A percentile compares a stretch with the other conserved stretches of the same genome.
Conservation (phyloP, 495 filamentous ascomycete genomes). For the Staphylotrichum longicolle region DNA sequence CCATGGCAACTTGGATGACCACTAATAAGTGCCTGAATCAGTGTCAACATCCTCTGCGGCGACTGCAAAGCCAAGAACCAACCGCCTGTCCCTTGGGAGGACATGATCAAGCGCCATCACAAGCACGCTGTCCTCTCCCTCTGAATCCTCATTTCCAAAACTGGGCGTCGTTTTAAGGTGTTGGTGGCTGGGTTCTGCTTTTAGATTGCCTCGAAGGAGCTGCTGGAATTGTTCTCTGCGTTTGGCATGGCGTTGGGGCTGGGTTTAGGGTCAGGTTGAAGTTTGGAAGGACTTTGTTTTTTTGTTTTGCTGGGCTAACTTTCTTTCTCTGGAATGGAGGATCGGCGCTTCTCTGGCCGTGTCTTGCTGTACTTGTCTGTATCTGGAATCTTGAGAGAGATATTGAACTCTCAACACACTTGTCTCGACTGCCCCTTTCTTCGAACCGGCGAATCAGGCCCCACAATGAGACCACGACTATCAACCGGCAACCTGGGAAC, state of each 20-base stretch:
- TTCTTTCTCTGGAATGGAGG: too few relatives aligned
- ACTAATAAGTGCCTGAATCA: constrained; percentile 4
- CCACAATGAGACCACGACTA: too few relatives aligned
- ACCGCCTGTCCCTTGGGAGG: constrained; percentile 25
- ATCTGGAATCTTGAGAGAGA: too few relatives aligned
- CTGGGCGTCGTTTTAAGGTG: not conserved
- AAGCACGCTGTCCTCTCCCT: not conserved
- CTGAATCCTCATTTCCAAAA: not conserved
- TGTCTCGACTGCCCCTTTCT: too few relatives aligned
- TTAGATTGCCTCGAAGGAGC: not conserved
- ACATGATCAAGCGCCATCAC: constrained; percentile 24
- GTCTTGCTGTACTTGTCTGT: too few relatives aligned
- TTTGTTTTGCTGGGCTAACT: too few relatives aligned
- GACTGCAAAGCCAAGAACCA: constrained; percentile 26
- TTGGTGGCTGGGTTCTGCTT: not conserved
- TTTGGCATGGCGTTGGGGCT: not conserved
- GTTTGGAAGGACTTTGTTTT: not conserved
- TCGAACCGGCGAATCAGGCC: too few relatives aligned
- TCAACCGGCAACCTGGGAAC: too few relatives aligned
- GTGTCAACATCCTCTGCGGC: constrained; percentile 21
- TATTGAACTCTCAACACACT: too few relatives aligned
- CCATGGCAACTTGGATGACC: not conserved
- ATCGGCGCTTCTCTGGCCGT: too few relatives aligned
- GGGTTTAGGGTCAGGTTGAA: too few relatives aligned
- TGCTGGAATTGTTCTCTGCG: not conserved